These are phyloP conservation scores for Daldinia concentrica DNA, from an alignment of 495 filamentous ascomycete genomes.

Conservation along the genomic window DNA sequence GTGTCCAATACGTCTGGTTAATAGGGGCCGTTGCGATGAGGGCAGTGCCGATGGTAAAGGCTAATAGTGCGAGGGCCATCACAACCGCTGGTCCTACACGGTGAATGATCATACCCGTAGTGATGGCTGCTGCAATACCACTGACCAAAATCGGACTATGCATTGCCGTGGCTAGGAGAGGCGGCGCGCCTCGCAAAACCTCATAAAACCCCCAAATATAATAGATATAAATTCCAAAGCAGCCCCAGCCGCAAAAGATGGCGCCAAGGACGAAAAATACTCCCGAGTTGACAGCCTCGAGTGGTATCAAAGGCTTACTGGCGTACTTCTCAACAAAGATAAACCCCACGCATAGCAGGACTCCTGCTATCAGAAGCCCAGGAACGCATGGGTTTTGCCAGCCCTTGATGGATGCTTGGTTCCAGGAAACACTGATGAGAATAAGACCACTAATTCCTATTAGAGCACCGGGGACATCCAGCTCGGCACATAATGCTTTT, in stretches of 20 bases:
- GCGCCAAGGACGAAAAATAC: constrained; percentile 65
- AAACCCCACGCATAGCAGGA: constrained; percentile 62
- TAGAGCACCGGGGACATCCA: constrained; percentile 64
- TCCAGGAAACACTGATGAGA: constrained; percentile 69
- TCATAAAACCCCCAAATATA: constrained; percentile 68
- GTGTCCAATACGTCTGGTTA: constrained; percentile 57
- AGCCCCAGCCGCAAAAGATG: constrained; percentile 68
- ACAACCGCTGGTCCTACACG: constrained; percentile 57
- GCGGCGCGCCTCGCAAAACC: constrained; percentile 57
- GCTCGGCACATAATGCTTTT: constrained; percentile 40
- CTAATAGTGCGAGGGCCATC: constrained; percentile 62
- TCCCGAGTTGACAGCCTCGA: constrained; percentile 60
- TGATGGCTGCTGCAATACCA: constrained; percentile 62
- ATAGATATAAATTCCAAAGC: constrained; percentile 70
- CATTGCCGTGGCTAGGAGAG: constrained; percentile 61
- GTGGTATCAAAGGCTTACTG: constrained; percentile 65
- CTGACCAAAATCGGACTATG: constrained; percentile 58
- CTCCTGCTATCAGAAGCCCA: constrained; percentile 62
- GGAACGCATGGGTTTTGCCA: constrained; percentile 66
- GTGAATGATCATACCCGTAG: constrained; percentile 60
- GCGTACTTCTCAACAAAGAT: constrained; percentile 59
- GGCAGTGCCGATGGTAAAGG: constrained; percentile 59
- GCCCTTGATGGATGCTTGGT: constrained; percentile 67
- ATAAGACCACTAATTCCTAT: constrained; percentile 65
- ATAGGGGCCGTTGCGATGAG: constrained; percentile 62